Percentiles rank a stretch among this genome's conserved stretches.
Evolutionary conservation across 306 rosid species (phyloP).

Genomic region (Vicia villosa): DNA sequence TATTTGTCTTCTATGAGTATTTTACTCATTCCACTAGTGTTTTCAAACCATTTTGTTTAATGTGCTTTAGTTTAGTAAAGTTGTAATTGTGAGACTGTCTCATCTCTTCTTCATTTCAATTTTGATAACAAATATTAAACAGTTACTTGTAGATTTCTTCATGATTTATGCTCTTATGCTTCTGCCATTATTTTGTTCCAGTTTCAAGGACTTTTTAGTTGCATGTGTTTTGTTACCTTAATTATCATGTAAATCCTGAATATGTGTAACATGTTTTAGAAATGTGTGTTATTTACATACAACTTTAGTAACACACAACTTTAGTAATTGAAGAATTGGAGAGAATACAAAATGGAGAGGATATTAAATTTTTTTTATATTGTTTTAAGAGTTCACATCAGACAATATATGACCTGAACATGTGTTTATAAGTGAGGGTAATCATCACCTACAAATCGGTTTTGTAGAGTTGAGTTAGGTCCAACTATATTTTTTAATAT

Average conservation of each 20-base stretch:
- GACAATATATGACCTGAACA: too few relatives aligned
- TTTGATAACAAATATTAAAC: constrained; percentile 37
- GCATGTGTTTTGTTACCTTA: not conserved
- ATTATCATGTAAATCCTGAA: not conserved
- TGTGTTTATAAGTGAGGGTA: too few relatives aligned
- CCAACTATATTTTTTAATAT: too few relatives aligned
- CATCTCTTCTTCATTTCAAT: constrained; percentile 34
- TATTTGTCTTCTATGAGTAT: constrained; percentile 21
- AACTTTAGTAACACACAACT: too few relatives aligned
- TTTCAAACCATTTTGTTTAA: constrained; percentile 35
- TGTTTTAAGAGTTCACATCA: too few relatives aligned
- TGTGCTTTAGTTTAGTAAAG: constrained; percentile 37
- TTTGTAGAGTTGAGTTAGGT: too few relatives aligned
- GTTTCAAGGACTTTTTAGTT: not conserved
- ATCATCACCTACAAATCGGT: too few relatives aligned
- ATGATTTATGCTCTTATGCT: not conserved
- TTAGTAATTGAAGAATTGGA: too few relatives aligned
- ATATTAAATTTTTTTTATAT: too few relatives aligned
- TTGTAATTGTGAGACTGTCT: constrained; percentile 47
- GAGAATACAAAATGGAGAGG: too few relatives aligned
- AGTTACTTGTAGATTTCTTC: constrained; percentile 30
- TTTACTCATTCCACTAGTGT: constrained; percentile 35
- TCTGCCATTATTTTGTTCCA: constrained; percentile 1
- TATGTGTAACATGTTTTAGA: too few relatives aligned
- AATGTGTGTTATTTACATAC: too few relatives aligned